phyloP scores from a whole-genome alignment of 371 early-diverging fungal genomes.

The Mucor racemosus region DNA sequence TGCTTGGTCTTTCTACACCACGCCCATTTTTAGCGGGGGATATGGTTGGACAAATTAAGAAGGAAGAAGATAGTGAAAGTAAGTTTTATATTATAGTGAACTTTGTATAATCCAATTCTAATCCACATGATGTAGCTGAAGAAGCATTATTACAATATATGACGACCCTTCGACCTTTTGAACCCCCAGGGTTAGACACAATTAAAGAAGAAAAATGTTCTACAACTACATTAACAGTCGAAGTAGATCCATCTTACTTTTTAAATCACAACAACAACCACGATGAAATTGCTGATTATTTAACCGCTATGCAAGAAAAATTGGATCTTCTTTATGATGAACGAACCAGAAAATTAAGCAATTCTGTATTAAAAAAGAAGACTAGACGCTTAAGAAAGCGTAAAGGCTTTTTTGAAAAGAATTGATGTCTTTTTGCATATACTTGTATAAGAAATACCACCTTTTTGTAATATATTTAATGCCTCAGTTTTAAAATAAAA shows the following conservation, averaged over 20 bases:
- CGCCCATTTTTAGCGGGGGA: slow-evolving; percentile 21
- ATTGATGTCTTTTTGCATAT: slow-evolving; percentile 5
- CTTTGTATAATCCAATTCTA: background rate
- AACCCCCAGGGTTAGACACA: slow-evolving; percentile 17
- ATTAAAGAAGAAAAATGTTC: slow-evolving; percentile 5
- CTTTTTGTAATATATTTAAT: slow-evolving; percentile 10
- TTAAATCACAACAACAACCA: slow-evolving; percentile 28
- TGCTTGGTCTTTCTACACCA: slow-evolving; percentile 26
- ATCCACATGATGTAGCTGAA: slow-evolving; percentile 10
- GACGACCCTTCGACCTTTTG: slow-evolving; percentile 22
- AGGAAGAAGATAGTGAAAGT: slow-evolving; percentile 21
- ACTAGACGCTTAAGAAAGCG: slow-evolving; percentile 26
- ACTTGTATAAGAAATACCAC: background rate
- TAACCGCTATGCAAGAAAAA: slow-evolving; percentile 37
- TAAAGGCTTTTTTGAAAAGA: slow-evolving; percentile 30
- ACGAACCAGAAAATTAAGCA: slow-evolving; percentile 10
- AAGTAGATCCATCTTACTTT: slow-evolving; percentile 32
- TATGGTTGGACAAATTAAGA: slow-evolving; percentile 25
- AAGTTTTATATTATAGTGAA: background rate
- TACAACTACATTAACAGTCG: slow-evolving; percentile 32
- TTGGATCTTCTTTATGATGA: slow-evolving; percentile 24
- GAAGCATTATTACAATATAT: slow-evolving; percentile 27
- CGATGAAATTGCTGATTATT: slow-evolving; percentile 33
- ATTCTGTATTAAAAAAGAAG: slow-evolving; percentile 16
- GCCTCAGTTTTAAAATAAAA: slow-evolving; percentile 18